These are phyloP conservation scores for Harringtonia lauricola DNA, from an alignment of 2,329 filamentous ascomycete species.

Conservation along the genomic window DNA sequence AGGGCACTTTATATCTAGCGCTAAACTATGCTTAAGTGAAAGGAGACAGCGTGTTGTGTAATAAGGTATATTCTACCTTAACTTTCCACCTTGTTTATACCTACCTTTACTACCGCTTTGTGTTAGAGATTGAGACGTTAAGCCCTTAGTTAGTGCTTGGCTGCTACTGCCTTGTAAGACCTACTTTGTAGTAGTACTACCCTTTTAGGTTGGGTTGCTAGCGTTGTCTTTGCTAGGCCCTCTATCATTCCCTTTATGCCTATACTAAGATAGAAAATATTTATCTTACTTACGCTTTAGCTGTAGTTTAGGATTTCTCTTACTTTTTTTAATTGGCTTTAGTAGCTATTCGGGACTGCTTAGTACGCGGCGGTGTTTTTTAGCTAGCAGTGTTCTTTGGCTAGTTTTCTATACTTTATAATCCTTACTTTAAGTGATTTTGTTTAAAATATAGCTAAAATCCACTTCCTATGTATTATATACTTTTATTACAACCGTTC, in stretches of 20 bases:
- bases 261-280: background rate
- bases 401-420: background rate
- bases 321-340: background rate
- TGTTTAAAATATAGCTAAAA: background rate
- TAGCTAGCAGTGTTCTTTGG: background rate
- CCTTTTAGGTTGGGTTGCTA: background rate
- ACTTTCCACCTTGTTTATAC: background rate
- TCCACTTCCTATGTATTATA: slow-evolving; percentile 1
- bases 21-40: slow-evolving; percentile 1
- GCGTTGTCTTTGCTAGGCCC: background rate
- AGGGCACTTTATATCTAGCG: slow-evolving; percentile 3
- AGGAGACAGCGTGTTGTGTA: slow-evolving; percentile 5
- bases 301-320: background rate
- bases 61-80: background rate
- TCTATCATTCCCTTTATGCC: background rate
- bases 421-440: background rate
- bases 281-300: background rate
- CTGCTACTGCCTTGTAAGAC: background rate
- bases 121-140: background rate
- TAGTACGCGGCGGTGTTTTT: slow-evolving; percentile 5
- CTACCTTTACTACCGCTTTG: background rate
- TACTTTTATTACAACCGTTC: background rate
- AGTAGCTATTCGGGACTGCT: slow-evolving; percentile 5
- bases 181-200: background rate
- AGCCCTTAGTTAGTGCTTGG: background rate